phyloP scores from a whole-genome alignment of 23 red algal genomes.

The Chondrus crispus region DNA sequence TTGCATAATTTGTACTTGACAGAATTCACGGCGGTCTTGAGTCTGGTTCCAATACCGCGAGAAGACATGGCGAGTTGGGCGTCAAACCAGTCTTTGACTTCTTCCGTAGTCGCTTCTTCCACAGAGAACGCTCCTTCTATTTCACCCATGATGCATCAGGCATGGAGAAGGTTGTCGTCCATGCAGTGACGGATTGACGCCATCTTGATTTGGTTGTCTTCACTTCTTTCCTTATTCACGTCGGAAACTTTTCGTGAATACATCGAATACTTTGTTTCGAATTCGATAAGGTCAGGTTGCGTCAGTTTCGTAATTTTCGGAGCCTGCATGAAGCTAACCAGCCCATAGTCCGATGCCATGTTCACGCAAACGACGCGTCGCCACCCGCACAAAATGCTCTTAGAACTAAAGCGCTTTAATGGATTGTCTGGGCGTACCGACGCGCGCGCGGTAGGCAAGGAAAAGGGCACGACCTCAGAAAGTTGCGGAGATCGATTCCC shows the following conservation, averaged over 20 bases:
- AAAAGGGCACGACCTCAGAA: too few species aligned
- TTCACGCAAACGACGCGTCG: neutral
- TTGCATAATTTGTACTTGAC: neutral
- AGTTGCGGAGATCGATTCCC: too few species aligned
- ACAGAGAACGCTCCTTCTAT: neutral
- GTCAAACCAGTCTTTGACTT: neutral
- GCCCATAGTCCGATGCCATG: neutral
- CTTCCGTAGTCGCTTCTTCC: neutral
- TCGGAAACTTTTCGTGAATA: neutral
- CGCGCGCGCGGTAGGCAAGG: too few species aligned
- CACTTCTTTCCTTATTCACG: neutral
- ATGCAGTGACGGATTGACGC: neutral
- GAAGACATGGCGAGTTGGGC: neutral
- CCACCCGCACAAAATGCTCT: neutral
- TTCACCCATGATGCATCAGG: constrained; percentile 24
- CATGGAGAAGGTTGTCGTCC: neutral
- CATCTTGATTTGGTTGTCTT: neutral
- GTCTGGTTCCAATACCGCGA: neutral
- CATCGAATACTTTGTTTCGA: neutral
- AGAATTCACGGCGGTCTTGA: neutral
- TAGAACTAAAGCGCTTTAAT: neutral
- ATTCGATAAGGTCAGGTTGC: neutral
- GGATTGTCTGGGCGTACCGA: neutral
- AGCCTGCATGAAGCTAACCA: neutral
- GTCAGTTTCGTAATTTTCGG: neutral